These are phyloP conservation scores for Lyophyllum decastes DNA, from an alignment of 768 basidiomycete genomes.

Conservation along the genomic window DNA sequence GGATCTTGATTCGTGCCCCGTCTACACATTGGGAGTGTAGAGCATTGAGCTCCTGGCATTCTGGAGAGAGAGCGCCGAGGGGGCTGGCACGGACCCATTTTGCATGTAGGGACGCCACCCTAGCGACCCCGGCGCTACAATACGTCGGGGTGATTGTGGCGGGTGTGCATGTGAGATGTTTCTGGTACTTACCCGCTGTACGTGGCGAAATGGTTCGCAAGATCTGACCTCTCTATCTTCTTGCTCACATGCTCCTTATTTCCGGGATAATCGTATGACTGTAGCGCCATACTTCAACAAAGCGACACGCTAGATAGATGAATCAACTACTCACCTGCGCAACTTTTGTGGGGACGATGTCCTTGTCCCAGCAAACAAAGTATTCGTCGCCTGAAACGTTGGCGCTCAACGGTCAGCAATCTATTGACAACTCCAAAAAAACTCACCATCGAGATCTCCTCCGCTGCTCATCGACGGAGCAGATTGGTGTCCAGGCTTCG, in stretches of 20 bases:
- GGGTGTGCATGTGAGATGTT: background rate
- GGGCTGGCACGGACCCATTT: slow-evolving; percentile 61
- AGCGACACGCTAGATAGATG: background rate
- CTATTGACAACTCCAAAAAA: background rate
- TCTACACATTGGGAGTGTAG: slow-evolving; percentile 72
- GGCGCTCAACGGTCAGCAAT: background rate
- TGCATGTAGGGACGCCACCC: slow-evolving; percentile 54
- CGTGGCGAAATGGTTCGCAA: slow-evolving; percentile 65
- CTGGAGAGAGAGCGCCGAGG: slow-evolving; percentile 56
- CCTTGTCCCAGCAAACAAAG: slow-evolving; percentile 71
- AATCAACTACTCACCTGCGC: slow-evolving; percentile 44
- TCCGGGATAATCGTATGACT: slow-evolving; percentile 72
- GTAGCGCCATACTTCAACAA: background rate
- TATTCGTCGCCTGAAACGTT: slow-evolving; percentile 55
- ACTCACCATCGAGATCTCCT: slow-evolving; percentile 59
- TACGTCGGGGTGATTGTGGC: slow-evolving; percentile 2
- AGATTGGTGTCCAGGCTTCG: slow-evolving; percentile 55
- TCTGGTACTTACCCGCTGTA: slow-evolving; percentile 54
- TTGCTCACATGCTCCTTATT: slow-evolving; percentile 53
- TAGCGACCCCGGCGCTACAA: slow-evolving; percentile 55
- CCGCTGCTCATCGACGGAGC: slow-evolving; percentile 74
- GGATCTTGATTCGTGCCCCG: slow-evolving; percentile 61
- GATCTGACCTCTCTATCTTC: slow-evolving; percentile 52
- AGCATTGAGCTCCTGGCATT: slow-evolving; percentile 74
- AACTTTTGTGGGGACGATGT: slow-evolving; percentile 55